Evolutionary conservation across 345 rosid species (phyloP), one percentile per base, ranked within the genome.

Genomic region (Ceriops decandra): DNA sequence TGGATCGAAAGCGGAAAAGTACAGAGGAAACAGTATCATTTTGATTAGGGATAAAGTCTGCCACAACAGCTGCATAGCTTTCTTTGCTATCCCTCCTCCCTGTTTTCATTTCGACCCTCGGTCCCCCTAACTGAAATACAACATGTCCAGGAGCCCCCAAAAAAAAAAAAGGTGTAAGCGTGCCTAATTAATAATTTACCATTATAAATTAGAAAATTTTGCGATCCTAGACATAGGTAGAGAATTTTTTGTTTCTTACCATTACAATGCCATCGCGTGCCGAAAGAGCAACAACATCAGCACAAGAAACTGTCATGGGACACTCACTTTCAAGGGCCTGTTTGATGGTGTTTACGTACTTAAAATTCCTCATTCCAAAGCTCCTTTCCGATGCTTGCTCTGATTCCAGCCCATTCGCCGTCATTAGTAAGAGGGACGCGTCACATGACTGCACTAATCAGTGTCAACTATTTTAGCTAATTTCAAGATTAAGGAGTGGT

Each of bases 301-400:
- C 95, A 33, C 96, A 93, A 26, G 97, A 91, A 64, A 93, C 98
- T 0, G 86, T 86, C 16, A 11, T 0, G 4, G 95, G 95, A 74
- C 96, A 89, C 63, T 81, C 92, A 65, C 62, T 67, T 74, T 93
- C 97, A 0, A 91, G 76, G 24, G 96, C 98, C 16, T 68, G 82
- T 76, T 93, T 91, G 71, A 93, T 91, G 13, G 84, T 69, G 59
- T 76, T 76, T 17, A 91, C 87, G 49, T 90, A 89, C 83, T 88
- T 91, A 72, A 93, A 93, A 64, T 87, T 88, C 52, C 91, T 89
- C 97, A 91, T 89, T 46, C 98, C 98, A 24, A 93, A 79, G 75
- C 97, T 91, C 71, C 87, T 80, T 0, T 28, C 42, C 1, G 97
- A 81, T 4, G 57, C 65, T 71, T 91, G 86, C 76, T 91, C 95